Conservation (phyloP, 768 basidiomycete species). For the Termitomyces sp. region DNA sequence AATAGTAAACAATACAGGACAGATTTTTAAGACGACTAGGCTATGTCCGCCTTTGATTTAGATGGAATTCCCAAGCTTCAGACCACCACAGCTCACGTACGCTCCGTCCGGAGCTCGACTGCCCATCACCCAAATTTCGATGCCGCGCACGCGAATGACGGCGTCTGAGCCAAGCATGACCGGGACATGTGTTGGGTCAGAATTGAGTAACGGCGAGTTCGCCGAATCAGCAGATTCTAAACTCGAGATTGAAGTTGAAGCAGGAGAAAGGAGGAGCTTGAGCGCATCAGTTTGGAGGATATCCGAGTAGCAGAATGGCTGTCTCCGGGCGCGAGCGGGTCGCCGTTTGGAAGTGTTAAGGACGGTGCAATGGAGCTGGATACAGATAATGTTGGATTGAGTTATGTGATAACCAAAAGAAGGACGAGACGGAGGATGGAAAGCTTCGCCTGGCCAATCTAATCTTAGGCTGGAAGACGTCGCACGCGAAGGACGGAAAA, state of each 20-base stretch:
- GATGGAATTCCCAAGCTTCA: not conserved
- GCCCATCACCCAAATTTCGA: constrained; percentile 5
- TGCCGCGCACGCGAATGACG: not conserved
- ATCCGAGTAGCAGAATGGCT: constrained; percentile 16
- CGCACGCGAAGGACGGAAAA: too few species aligned
- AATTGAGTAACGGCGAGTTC: not conserved
- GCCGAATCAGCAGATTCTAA: not conserved
- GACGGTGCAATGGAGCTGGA: constrained; percentile 17
- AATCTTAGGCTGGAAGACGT: too few species aligned
- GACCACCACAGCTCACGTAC: constrained; percentile 1
- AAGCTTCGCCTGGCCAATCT: not conserved
- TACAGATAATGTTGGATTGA: constrained; percentile 17
- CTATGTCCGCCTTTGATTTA: not conserved
- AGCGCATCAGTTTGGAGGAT: not conserved
- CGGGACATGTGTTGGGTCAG: not conserved
- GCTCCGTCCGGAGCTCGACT: not conserved
- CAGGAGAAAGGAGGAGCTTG: not conserved
- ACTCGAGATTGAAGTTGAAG: not conserved
- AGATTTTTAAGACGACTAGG: too few species aligned
- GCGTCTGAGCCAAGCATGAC: not conserved
- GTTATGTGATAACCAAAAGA: too few species aligned
- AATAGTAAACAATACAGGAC: too few species aligned
- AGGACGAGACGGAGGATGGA: not conserved
- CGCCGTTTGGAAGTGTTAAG: constrained; percentile 15
- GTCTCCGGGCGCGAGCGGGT: constrained; percentile 6